Evolutionary conservation across 1,284 basidiomycete species (phyloP).

Genomic region (Blastosporella zonata): DNA sequence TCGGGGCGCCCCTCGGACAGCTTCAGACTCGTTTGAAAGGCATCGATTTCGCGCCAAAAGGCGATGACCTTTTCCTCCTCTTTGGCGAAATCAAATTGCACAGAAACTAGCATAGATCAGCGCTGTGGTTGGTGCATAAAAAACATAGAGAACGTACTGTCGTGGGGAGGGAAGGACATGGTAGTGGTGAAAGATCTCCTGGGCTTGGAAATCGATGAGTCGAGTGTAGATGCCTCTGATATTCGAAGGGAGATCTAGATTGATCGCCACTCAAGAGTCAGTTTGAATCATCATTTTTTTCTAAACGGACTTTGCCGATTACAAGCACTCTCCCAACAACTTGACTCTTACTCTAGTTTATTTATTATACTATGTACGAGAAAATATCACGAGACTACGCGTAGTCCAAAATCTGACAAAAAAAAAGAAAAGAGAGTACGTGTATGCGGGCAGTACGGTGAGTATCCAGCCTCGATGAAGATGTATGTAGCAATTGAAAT

Average conservation of each 20-base stretch:
- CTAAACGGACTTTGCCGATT: slow-evolving; percentile 20
- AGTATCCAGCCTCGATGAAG: neutral
- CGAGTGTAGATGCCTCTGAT: slow-evolving; percentile 15
- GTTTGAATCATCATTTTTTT: slow-evolving; percentile 7
- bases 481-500: neutral
- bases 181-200: slow-evolving; percentile 12
- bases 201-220: slow-evolving; percentile 18
- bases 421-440: neutral
- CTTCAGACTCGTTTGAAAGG: slow-evolving; percentile 93
- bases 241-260: slow-evolving; percentile 18
- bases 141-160: slow-evolving; percentile 48
- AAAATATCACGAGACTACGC: neutral
- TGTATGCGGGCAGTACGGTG: neutral
- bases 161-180: slow-evolving; percentile 73
- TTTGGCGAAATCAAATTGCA: slow-evolving; percentile 84
- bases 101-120: slow-evolving; percentile 48
- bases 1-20: slow-evolving; percentile 87
- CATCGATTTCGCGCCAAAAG: slow-evolving; percentile 97
- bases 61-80: slow-evolving; percentile 92
- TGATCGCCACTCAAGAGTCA: slow-evolving; percentile 4
- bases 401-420: neutral
- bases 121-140: slow-evolving; percentile 2
- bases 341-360: neutral
- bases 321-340: neutral
- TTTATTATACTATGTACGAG: neutral